Conservation (phyloP, 805 yeast genomes). For the Geotrichum ghanense region DNA sequence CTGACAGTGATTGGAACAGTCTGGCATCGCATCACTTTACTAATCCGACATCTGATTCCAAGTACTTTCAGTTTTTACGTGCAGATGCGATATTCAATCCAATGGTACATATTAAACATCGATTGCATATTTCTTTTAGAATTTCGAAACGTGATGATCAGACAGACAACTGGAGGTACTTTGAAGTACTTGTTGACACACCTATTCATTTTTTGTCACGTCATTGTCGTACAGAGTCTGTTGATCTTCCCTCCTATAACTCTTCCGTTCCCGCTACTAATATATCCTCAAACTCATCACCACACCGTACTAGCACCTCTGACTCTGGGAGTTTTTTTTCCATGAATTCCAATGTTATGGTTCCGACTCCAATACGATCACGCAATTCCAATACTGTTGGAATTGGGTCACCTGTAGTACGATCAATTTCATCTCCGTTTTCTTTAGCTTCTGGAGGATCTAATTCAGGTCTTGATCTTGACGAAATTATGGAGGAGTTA, state of each 20-base stretch:
- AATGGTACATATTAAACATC: not conserved
- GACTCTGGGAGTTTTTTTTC: not conserved
- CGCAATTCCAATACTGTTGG: not conserved
- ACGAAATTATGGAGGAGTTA: not conserved
- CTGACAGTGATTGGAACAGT: slow-evolving; percentile 1
- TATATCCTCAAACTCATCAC: too few species aligned
- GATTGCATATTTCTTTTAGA: slow-evolving; percentile 6
- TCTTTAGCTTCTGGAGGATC: too few species aligned
- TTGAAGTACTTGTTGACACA: slow-evolving; percentile 8
- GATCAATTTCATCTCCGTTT: not conserved
- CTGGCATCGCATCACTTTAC: slow-evolving; percentile 2
- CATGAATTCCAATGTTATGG: too few species aligned
- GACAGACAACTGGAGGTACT: slow-evolving; percentile 7
- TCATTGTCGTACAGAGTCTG: not conserved
- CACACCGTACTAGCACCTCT: not conserved
- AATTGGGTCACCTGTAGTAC: not conserved
- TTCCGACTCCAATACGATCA: too few species aligned
- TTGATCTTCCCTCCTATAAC: not conserved
- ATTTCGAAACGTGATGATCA: slow-evolving; percentile 5
- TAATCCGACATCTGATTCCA: not conserved
- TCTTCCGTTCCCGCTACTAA: not conserved
- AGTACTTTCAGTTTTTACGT: slow-evolving; percentile 1
- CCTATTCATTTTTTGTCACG: slow-evolving; percentile 3
- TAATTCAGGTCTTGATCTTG: not conserved
- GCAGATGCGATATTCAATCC: slow-evolving; percentile 1